A percentile compares a stretch with the other conserved stretches of the same genome.
Evolutionary conservation across 2,329 filamentous ascomycete genomes (phyloP).

Genomic region (Penicillium sp.): DNA sequence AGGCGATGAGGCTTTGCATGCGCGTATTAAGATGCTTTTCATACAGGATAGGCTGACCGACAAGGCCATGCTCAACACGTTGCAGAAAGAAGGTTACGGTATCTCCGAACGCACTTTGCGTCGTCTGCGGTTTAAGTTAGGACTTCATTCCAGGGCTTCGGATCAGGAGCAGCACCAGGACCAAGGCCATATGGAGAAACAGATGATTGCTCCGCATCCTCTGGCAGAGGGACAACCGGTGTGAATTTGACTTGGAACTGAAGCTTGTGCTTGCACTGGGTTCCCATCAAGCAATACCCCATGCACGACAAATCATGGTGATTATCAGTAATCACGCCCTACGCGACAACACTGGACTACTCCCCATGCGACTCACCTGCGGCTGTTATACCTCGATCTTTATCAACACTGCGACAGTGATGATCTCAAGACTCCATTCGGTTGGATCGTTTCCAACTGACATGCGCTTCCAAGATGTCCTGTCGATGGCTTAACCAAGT

Average conservation of each 20-base stretch:
- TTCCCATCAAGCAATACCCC: neutral
- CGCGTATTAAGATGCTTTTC: conserved; percentile 19
- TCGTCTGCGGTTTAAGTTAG: conserved; percentile 20
- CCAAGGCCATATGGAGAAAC: neutral
- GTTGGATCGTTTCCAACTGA: neutral
- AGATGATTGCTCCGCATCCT: neutral
- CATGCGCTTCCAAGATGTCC: neutral
- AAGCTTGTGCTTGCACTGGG: neutral
- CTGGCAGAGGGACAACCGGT: neutral
- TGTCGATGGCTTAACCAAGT: neutral
- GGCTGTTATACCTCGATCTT: neutral
- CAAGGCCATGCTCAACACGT: conserved; percentile 20
- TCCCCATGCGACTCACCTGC: neutral
- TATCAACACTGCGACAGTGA: neutral
- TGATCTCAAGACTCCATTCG: neutral
- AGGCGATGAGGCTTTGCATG: conserved; percentile 18
- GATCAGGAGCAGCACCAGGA: conserved; percentile 11
- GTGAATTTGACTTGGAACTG: conserved; percentile 2
- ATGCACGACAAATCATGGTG: neutral
- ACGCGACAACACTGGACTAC: neutral
- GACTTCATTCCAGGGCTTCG: conserved; percentile 16
- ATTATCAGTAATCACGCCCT: neutral
- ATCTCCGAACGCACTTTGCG: conserved; percentile 21
- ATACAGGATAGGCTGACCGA: conserved; percentile 19
- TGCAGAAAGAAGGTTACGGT: conserved; percentile 20